Conservation (phyloP, 2,329 filamentous ascomycete genomes). For the Clarireedia paspali region DNA sequence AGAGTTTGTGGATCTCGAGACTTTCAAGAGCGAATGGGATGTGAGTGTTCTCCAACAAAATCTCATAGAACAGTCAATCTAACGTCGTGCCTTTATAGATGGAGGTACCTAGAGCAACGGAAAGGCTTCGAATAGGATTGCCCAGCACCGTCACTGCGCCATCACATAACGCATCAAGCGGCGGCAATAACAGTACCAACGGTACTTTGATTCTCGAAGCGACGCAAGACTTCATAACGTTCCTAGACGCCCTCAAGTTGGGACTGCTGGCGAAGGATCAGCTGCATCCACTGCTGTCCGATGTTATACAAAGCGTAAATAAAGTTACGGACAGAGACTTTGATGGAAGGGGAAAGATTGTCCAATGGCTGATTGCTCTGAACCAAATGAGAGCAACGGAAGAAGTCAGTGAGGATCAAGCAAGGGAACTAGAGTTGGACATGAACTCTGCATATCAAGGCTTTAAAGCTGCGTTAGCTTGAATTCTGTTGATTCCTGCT, state of each 20-base stretch:
- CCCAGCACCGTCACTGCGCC: constrained; percentile 66
- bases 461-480: constrained; percentile 55
- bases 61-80: background rate
- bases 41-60: constrained; percentile 44
- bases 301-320: constrained; percentile 95
- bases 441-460: constrained; percentile 92
- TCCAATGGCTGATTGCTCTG: constrained; percentile 93
- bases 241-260: constrained; percentile 88
- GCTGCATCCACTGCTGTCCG: constrained; percentile 87
- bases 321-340: constrained; percentile 95
- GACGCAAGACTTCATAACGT: constrained; percentile 97
- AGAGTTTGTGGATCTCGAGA: constrained; percentile 80
- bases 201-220: constrained; percentile 73
- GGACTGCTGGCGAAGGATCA: constrained; percentile 92
- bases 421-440: constrained; percentile 82
- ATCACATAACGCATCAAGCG: constrained; percentile 35
- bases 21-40: constrained; percentile 88
- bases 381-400: constrained; percentile 98
- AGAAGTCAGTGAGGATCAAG: constrained; percentile 79
- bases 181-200: constrained; percentile 34
- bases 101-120: constrained; percentile 88
- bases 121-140: constrained; percentile 85
- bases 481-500: background rate
- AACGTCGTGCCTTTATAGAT: constrained; percentile 46
- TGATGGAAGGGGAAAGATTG: constrained; percentile 91